Conservation (phyloP, 83 land plant genomes). For the Diphasiastrum complanatum region DNA sequence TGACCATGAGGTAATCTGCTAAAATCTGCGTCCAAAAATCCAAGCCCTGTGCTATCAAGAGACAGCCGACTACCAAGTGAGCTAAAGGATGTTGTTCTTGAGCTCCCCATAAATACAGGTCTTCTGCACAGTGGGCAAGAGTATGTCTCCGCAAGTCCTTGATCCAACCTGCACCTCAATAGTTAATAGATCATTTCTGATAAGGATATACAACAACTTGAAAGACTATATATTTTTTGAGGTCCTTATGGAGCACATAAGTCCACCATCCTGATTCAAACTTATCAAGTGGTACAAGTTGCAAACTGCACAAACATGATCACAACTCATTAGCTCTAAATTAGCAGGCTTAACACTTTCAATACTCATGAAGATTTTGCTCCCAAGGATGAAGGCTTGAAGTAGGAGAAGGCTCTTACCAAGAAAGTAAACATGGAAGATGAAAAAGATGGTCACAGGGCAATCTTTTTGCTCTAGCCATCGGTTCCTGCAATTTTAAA, state of each 20-base stretch:
- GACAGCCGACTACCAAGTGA: conserved; percentile 9
- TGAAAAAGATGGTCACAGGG: conserved; percentile 91
- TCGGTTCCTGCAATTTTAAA: conserved; percentile 64
- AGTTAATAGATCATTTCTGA: not conserved
- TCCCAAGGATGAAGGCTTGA: not conserved
- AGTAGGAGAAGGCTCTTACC: conserved; percentile 42
- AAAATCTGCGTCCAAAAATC: conserved; percentile 1
- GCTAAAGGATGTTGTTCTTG: conserved; percentile 20
- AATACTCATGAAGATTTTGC: not conserved
- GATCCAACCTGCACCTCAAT: conserved; percentile 71
- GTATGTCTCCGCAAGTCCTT: conserved; percentile 66
- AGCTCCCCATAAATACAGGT: conserved; percentile 58
- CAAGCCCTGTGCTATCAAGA: not conserved
- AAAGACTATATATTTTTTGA: not conserved
- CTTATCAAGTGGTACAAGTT: not conserved
- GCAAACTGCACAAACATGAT: not conserved
- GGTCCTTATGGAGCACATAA: not conserved
- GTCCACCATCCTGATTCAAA: no score
- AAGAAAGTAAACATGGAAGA: conserved; percentile 86
- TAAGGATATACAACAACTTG: not conserved
- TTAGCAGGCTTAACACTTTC: not conserved
- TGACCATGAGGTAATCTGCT: conserved; percentile 3
- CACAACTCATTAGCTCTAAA: not conserved
- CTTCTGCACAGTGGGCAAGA: conserved; percentile 92
- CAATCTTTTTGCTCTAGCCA: conserved; percentile 84